These are phyloP conservation scores for Pseudevernia furfuracea DNA, from an alignment of 495 filamentous ascomycete genomes.

Conservation along the genomic window DNA sequence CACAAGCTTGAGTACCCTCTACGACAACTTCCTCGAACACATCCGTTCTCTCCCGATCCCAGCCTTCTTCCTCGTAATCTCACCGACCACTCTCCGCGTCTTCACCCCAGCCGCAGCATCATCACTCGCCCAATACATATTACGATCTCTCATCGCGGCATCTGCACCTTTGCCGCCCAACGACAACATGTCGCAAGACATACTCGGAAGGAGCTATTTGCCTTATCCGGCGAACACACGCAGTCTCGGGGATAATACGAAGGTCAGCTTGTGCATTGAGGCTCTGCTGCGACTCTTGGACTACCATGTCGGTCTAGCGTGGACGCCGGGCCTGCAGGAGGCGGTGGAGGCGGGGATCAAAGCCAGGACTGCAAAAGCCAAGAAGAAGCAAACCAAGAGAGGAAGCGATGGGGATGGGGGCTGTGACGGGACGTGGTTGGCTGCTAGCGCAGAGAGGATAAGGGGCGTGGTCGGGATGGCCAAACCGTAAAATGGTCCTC, in stretches of 20 bases:
- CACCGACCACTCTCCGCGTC: constrained; percentile 43
- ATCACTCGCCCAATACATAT: constrained; percentile 56
- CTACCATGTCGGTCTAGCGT: constrained; percentile 32
- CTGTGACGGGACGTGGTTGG: constrained; percentile 19
- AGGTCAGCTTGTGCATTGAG: constrained; percentile 71
- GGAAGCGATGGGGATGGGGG: neutral
- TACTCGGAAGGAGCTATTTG: constrained; percentile 61
- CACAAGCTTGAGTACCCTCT: constrained; percentile 49
- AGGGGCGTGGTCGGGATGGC: constrained; percentile 18
- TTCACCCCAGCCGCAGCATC: constrained; percentile 43
- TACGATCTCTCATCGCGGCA: constrained; percentile 54
- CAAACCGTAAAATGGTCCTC: neutral
- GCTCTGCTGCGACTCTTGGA: constrained; percentile 56
- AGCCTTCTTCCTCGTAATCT: constrained; percentile 65
- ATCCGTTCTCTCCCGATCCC: constrained; percentile 59
- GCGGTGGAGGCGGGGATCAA: constrained; percentile 57
- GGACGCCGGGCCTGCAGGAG: constrained; percentile 40
- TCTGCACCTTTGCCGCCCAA: constrained; percentile 44
- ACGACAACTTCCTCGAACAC: constrained; percentile 57
- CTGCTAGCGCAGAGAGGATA: constrained; percentile 19
- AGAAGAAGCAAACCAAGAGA: constrained; percentile 39
- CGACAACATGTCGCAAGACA: constrained; percentile 45
- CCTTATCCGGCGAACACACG: constrained; percentile 61
- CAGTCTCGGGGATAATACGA: constrained; percentile 65
- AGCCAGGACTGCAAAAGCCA: constrained; percentile 49